Percentiles rank a stretch among this genome's conserved stretches.
These are phyloP conservation scores for Eucalyptus melliodora DNA, from an alignment of 345 rosid genomes.

Conservation along the genomic window DNA sequence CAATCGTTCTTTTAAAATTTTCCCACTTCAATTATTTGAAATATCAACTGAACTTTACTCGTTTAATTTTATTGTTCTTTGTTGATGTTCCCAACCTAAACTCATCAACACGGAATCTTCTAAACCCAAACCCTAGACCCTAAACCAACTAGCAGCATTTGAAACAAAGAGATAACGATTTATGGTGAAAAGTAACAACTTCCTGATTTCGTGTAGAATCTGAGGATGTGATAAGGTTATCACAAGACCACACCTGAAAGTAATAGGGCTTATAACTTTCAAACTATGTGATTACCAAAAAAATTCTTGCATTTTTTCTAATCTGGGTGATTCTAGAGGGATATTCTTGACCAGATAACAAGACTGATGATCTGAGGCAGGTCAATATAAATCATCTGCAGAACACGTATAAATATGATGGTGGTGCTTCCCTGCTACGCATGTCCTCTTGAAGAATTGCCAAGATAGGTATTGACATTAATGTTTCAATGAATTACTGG, in stretches of 20 bases:
- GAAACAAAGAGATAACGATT: too few relatives aligned
- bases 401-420: neutral
- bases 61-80: too few relatives aligned
- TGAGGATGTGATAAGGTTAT: neutral
- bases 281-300: neutral
- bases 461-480: conserved; percentile 76
- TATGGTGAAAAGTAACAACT: neutral
- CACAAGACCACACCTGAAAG: neutral
- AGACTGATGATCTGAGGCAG: neutral
- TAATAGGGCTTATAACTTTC: neutral
- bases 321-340: neutral
- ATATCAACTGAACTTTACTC: too few relatives aligned
- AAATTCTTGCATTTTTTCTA: too few relatives aligned
- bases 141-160: too few relatives aligned
- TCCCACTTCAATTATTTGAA: too few relatives aligned
- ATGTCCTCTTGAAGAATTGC: conserved; percentile 31
- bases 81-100: too few relatives aligned
- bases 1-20: too few relatives aligned
- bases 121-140: too few relatives aligned
- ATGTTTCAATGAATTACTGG: conserved; percentile 66
- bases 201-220: neutral
- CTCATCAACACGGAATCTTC: too few relatives aligned
- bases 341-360: too few relatives aligned
- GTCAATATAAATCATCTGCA: neutral
- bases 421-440: neutral